A percentile compares a stretch with the other conserved stretches of the same genome.
phyloP scores from a whole-genome alignment of 164 flowering plant genomes.

The Vitis labrusca region DNA sequence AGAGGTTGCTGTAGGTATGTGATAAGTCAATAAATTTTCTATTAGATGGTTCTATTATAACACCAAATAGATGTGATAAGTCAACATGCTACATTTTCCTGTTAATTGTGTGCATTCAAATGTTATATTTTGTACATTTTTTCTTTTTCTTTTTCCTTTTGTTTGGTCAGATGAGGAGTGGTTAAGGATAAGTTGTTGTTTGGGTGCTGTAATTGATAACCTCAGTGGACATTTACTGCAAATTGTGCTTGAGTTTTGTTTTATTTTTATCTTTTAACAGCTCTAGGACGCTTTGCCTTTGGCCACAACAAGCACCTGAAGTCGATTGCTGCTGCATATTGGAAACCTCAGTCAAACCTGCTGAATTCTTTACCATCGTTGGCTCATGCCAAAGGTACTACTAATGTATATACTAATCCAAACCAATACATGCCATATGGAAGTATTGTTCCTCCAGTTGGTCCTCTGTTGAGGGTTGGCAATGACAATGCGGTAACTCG shows the following conservation, averaged over 20 bases:
- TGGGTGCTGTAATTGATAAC: no score
- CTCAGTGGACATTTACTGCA: background rate
- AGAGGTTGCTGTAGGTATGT: conserved; percentile 94
- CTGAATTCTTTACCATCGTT: conserved; percentile 70
- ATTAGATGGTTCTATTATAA: background rate
- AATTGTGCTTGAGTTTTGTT: background rate
- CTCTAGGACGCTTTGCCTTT: conserved; percentile 91
- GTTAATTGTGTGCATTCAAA: no score
- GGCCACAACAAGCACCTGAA: conserved; percentile 87
- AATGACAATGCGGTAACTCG: conserved; percentile 56
- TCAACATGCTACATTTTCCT: no score
- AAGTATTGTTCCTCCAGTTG: conserved; percentile 64
- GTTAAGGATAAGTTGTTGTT: background rate
- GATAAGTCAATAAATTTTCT: conserved; percentile 3
- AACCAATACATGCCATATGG: conserved; percentile 49
- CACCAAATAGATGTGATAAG: no score
- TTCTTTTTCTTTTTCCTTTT: background rate
- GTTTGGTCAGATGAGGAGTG: background rate
- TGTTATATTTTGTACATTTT: no score
- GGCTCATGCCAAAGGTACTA: conserved; percentile 51
- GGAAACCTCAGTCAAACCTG: conserved; percentile 73
- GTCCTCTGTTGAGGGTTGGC: conserved; percentile 67
- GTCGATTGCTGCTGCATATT: conserved; percentile 78
- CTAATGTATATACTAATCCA: conserved; percentile 49
- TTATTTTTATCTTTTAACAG: conserved; percentile 39